Evolutionary conservation across 129 eudicot genomes (phyloP), one percentile per base, ranked within the genome.

Genomic region (Scalesia atractyloides): DNA sequence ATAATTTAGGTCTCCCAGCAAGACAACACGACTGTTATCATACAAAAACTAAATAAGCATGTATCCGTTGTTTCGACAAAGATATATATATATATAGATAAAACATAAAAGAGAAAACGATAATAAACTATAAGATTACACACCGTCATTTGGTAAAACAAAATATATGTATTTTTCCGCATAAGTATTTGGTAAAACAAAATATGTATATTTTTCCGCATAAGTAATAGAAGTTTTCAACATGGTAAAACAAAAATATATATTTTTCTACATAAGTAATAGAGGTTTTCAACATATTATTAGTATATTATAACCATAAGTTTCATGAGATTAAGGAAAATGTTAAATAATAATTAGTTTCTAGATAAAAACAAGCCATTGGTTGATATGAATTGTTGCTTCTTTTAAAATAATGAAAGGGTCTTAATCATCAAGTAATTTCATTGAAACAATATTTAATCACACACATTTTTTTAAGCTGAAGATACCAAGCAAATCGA

Each of bases 1-100:
- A 75, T 90, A 90, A 66, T 90, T 90, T 76, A 90, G 69, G 62
- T 90, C 97, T 34, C 97, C 97, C 5, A 90, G 89, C 68, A 86
- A 81, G 50, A 90, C 75, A 33, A 90, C 87, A 34, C 87, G 82
- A 66, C 97, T 90, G 91, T 60, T 43, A 63, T 50, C 15, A 14
- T 51, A 41, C 4, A 30, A 64, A 5, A 26, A 26, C 2, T 7
- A 26, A 10, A 41, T 41, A 41, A 60, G 19, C n/a, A 6, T 15
- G 30, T 56, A 30, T 56, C 19, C 3, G 33, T 19, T 16, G 62
- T 18, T 5, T 56, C 13, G n/a, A 3, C 2, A 52, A 9, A 52
- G 59, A 1, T 0, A 52, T 24, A 24, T 24, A 24, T 2, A 24
- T 24, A 24, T 24, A 24, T 24, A 24, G 30, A 24, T 24, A 24